Conservation (phyloP, 352 stramenopile species). For the Thalassiosira livingstoniorum region DNA sequence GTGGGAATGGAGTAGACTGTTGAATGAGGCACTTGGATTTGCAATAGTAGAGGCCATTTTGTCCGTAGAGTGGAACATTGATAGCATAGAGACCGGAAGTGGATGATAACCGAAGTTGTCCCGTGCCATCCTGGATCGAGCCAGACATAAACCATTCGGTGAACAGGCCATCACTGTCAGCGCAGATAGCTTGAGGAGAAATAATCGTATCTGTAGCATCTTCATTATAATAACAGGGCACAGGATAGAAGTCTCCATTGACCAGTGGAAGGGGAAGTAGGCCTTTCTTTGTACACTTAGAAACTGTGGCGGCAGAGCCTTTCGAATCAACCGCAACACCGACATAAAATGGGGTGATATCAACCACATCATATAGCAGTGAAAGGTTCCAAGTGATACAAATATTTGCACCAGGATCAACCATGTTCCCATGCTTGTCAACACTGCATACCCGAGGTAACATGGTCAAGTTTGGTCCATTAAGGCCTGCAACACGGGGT, state of each 20-base stretch:
- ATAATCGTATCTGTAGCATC: background rate
- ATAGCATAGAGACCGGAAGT: background rate
- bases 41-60: background rate
- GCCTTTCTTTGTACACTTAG: background rate
- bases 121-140: background rate
- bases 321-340: background rate
- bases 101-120: background rate
- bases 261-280: background rate
- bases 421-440: too few relatives aligned
- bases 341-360: background rate
- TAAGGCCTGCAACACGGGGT: too few relatives aligned
- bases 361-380: background rate
- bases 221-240: background rate
- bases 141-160: background rate
- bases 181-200: background rate
- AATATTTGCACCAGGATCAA: background rate
- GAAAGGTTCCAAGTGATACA: background rate
- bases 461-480: too few relatives aligned
- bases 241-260: background rate
- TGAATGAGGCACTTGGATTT: background rate
- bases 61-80: background rate
- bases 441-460: too few relatives aligned
- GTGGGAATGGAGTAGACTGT: background rate
- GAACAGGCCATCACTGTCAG: background rate
- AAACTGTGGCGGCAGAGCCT: background rate